Evolutionary conservation across 306 rosid genomes (phyloP).

Genomic region (Malus sylvestris): DNA sequence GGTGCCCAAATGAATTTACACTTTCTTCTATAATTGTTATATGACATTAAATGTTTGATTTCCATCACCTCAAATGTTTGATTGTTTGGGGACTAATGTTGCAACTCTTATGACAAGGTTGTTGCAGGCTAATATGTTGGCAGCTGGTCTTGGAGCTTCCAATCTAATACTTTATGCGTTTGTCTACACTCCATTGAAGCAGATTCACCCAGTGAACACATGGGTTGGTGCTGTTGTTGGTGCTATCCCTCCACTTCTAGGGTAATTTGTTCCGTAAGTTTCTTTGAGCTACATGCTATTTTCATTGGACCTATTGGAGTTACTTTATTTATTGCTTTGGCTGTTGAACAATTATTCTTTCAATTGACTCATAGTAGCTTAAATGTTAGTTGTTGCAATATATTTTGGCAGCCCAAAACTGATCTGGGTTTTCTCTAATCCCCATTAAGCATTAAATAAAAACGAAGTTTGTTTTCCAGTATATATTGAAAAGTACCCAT

Average conservation of each 20-base stretch:
- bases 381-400: background rate
- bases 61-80: background rate
- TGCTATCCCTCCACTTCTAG: constrained; percentile 95
- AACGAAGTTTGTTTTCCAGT: background rate
- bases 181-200: constrained; percentile 86
- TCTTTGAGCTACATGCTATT: background rate
- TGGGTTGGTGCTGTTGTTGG: constrained; percentile 99
- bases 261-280: constrained; percentile 37
- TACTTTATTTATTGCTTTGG: background rate
- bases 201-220: constrained; percentile 89
- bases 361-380: background rate
- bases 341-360: background rate
- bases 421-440: background rate
- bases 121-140: constrained; percentile 91
- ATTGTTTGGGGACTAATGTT: constrained; percentile 38
- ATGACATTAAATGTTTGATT: background rate
- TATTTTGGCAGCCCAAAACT: background rate
- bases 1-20: constrained; percentile 40
- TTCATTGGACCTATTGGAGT: background rate
- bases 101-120: constrained; percentile 61
- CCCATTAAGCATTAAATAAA: background rate
- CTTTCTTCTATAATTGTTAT: constrained; percentile 1
- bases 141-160: constrained; percentile 94
- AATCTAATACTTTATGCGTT: constrained; percentile 74
- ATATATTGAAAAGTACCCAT: background rate